phyloP scores from a whole-genome alignment of 2,329 filamentous ascomycete genomes.

The Colletotrichum incanum region DNA sequence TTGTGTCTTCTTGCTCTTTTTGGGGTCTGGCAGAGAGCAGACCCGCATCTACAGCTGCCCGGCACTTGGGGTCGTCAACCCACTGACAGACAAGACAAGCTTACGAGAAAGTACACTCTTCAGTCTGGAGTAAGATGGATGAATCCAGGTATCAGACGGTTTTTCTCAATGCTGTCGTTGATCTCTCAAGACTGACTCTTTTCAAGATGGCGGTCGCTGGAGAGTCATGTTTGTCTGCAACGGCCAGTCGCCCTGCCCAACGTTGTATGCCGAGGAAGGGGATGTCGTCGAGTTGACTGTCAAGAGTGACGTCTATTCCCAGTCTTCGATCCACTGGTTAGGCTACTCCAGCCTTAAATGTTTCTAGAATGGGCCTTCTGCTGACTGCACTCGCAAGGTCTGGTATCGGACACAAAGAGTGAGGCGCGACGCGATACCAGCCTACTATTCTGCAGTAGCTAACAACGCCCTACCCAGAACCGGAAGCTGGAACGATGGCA shows the following conservation, averaged over 20 bases:
- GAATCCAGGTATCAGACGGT: slow-evolving; percentile 12
- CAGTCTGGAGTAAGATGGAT: slow-evolving; percentile 34
- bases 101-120: slow-evolving; percentile 25
- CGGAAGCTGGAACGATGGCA: slow-evolving; percentile 36
- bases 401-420: slow-evolving; percentile 37
- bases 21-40: not conserved
- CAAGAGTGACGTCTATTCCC: slow-evolving; percentile 27
- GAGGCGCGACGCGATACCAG: not conserved
- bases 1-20: slow-evolving; percentile 10
- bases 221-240: slow-evolving; percentile 38
- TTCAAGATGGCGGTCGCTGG: slow-evolving; percentile 36
- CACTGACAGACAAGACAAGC: not conserved
- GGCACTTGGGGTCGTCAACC: slow-evolving; percentile 11
- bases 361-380: not conserved
- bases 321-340: slow-evolving; percentile 35
- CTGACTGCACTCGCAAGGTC: slow-evolving; percentile 11
- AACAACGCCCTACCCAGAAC: slow-evolving; percentile 2
- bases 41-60: not conserved
- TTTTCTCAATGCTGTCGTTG: not conserved
- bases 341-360: fast-evolving
- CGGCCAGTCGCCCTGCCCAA: slow-evolving; percentile 37
- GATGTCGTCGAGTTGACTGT: slow-evolving; percentile 32
- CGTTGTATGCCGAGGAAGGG: slow-evolving; percentile 30
- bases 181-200: not conserved
- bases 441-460: not conserved